Percentiles rank a stretch among this genome's conserved stretches.
phyloP scores from a whole-genome alignment of 257 asterid genomes.

The Asclepias syriaca region DNA sequence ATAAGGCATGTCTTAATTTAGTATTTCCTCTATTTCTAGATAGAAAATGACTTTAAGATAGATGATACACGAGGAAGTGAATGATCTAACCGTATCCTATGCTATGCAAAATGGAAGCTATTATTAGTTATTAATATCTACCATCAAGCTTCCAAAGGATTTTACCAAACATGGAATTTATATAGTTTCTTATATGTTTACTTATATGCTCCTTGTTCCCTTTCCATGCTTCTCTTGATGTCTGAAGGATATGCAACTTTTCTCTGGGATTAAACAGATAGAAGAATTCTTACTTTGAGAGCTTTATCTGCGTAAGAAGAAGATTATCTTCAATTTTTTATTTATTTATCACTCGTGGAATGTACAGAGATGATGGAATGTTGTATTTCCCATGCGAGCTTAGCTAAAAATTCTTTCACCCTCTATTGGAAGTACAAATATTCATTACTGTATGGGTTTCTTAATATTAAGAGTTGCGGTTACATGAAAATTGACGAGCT shows the following conservation, averaged over 20 bases:
- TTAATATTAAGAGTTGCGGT: too few relatives aligned
- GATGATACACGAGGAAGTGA: not conserved
- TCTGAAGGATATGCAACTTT: not conserved
- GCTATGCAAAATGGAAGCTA: not conserved
- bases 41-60: not conserved
- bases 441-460: not conserved
- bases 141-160: not conserved
- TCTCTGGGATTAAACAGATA: not conserved
- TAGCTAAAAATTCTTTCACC: not conserved
- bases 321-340: not conserved
- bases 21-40: not conserved
- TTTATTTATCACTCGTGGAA: too few relatives aligned
- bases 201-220: not conserved
- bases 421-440: not conserved
- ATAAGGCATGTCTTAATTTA: not conserved
- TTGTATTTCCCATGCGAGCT: not conserved
- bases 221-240: not conserved
- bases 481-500: not conserved
- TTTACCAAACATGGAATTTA: not conserved
- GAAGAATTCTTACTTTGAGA: not conserved
- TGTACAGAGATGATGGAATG: not conserved
- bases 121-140: not conserved
- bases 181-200: not conserved
- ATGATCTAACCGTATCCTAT: not conserved
- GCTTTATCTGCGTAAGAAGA: not conserved